Evolutionary conservation across 768 basidiomycete species (phyloP).

Genomic region (Suillus alpinus): DNA sequence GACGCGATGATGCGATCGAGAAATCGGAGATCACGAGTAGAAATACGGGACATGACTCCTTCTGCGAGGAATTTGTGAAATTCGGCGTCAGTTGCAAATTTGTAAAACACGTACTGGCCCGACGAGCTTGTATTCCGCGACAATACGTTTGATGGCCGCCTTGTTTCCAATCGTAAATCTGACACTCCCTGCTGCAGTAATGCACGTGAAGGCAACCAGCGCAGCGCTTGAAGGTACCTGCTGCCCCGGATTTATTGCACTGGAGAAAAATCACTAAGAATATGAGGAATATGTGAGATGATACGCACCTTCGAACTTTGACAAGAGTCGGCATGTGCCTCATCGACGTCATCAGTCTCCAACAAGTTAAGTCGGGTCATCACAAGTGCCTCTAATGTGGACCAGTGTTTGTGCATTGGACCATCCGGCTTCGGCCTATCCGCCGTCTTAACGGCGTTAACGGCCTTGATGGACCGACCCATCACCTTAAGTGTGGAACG

Average conservation of each 20-base stretch:
- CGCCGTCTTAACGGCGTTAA: slow-evolving; percentile 12
- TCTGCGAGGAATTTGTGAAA: slow-evolving; percentile 9
- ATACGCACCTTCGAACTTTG: slow-evolving; percentile 22
- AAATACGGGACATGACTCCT: slow-evolving; percentile 19
- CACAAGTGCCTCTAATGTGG: slow-evolving; percentile 18
- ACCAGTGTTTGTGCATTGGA: slow-evolving; percentile 18
- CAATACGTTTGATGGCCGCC: slow-evolving; percentile 26
- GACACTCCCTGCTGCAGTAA: slow-evolving; percentile 31
- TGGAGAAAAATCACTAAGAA: slow-evolving; percentile 6
- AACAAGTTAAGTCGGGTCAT: slow-evolving; percentile 14
- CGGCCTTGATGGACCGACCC: slow-evolving; percentile 11
- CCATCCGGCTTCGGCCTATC: slow-evolving; percentile 17
- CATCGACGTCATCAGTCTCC: slow-evolving; percentile 4
- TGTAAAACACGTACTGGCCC: slow-evolving; percentile 16
- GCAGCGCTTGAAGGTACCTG: slow-evolving; percentile 25
- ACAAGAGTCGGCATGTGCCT: slow-evolving; percentile 20
- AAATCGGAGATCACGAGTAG: slow-evolving; percentile 22
- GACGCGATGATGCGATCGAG: slow-evolving; percentile 22
- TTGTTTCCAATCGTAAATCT: slow-evolving; percentile 28
- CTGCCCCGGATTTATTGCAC: slow-evolving; percentile 25
- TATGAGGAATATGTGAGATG: neutral
- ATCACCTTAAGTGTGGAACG: slow-evolving; percentile 17
- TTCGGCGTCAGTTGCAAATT: neutral
- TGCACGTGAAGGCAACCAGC: slow-evolving; percentile 27
- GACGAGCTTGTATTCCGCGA: slow-evolving; percentile 24